A percentile compares a stretch with the other conserved stretches of the same genome.
These are phyloP conservation scores for Dentipellis sp. DNA, from an alignment of 768 basidiomycete genomes.

Conservation along the genomic window DNA sequence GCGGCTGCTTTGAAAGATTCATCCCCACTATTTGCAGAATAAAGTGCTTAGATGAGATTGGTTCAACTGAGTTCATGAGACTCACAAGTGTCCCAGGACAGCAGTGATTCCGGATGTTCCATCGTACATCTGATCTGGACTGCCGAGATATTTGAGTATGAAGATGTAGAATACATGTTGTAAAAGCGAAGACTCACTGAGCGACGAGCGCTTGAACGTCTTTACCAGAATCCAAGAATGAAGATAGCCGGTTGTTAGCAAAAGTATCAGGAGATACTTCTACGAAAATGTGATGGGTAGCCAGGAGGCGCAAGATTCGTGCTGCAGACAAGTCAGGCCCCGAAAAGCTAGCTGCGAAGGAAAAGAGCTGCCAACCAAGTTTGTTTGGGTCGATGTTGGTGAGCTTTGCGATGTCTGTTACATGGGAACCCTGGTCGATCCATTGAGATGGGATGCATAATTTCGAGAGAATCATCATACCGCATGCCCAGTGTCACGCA, in stretches of 20 bases:
- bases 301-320: conserved; percentile 29
- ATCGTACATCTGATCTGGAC: conserved; percentile 1
- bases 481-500: conserved; percentile 8
- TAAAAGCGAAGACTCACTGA: neutral
- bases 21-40: conserved; percentile 11
- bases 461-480: neutral
- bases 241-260: conserved; percentile 29
- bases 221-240: conserved; percentile 24
- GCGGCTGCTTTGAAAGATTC: conserved; percentile 24
- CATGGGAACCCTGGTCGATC: conserved; percentile 4
- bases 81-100: conserved; percentile 5
- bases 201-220: conserved; percentile 13
- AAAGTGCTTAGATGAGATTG: no score
- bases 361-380: conserved; percentile 3
- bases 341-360: neutral
- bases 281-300: conserved; percentile 28
- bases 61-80: no score
- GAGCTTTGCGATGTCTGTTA: conserved; percentile 1
- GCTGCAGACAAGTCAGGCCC: conserved; percentile 13
- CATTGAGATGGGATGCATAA: neutral
- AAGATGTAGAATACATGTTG: neutral
- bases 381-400: conserved; percentile 2
- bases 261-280: conserved; percentile 30
- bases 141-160: neutral
- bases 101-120: conserved; percentile 9